Evolutionary conservation across 2,329 filamentous ascomycete species (phyloP).

Genomic region (Microdochium nivale): DNA sequence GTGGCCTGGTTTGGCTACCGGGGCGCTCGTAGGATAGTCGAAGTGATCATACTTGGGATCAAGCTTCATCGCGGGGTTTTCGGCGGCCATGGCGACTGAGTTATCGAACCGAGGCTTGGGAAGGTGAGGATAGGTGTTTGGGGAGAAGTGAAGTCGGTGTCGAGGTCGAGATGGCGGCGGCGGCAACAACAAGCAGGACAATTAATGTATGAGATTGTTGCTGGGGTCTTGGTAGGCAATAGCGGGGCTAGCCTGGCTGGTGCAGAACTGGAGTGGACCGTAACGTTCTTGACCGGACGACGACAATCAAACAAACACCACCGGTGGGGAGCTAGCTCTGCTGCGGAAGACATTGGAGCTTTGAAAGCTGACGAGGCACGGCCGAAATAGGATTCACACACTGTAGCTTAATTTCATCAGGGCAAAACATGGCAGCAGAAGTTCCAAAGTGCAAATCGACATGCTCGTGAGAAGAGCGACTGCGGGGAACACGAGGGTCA

Average conservation of each 20-base stretch:
- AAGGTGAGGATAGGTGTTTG: not conserved
- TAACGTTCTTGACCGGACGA: not conserved
- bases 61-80: constrained; percentile 40
- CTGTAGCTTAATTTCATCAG: too few species aligned
- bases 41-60: constrained; percentile 95
- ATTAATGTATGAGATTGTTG: constrained; percentile 1
- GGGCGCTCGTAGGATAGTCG: constrained; percentile 77
- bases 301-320: too few species aligned
- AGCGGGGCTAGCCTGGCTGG: not conserved
- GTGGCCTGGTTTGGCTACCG: constrained; percentile 65
- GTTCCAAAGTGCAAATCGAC: too few species aligned
- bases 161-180: not conserved
- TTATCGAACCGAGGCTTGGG: not conserved
- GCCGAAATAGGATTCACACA: too few species aligned
- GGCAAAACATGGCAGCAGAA: too few species aligned
- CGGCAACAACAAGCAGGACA: not conserved
- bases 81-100: constrained; percentile 12
- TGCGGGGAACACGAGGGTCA: too few species aligned
- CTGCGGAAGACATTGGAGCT: too few species aligned
- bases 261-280: not conserved
- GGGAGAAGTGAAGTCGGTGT: not conserved
- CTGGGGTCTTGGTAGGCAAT: constrained; percentile 1
- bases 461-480: too few species aligned
- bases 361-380: too few species aligned
- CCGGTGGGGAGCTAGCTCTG: too few species aligned